Evolutionary conservation across 1,284 basidiomycete species (phyloP), one percentile per base, ranked within the genome.

Genomic region (Trichosporon sp.): DNA sequence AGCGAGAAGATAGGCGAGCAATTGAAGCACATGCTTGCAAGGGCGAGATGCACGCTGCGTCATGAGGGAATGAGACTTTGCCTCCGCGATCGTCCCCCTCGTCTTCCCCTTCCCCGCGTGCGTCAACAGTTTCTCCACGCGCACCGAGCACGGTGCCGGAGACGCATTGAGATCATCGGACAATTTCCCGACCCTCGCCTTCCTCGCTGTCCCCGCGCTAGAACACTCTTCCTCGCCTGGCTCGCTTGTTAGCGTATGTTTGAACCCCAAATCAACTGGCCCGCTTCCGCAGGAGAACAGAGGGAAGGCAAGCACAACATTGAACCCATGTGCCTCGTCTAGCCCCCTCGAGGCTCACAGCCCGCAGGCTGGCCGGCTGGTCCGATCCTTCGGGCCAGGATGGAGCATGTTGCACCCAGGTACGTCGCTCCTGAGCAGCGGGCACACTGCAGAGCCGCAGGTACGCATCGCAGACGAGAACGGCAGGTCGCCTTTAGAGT

Each of bases 131-230:
- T 26, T 26, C 26, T 26, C 26, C 26, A 26, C 26, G 26, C 26
- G 26, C 26, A 26, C 26, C 26, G 26, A 26, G 26, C 26, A 26
- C 26, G 26, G 26, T 26, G 26, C n/a, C 43, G 16, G 14, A 46
- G 51, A 26, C 19, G 26, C 32, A n/a, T 32, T 63, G 31, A 63
- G 37, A 63, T 63, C 59, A 63, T 63, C 59, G 59, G 32, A 63
- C 59, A 63, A 63, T 63, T 63, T 6, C 19, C 59, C 59, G 59
- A 37, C 26, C 26, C 26, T 32, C 43, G 2, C 43, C 5, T 12
- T 16, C 40, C 40, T 43, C 12, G 40, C 40, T 5, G 40, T 2
- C 43, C 43, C 8, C 19, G 19, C 51, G 19, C 51, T 54, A 54
- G 21, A 54, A 21, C 19, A 40, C 38, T 2, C 38, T 4, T 21